Base-by-base conservation (phyloP, 495 filamentous ascomycete genomes). In the Hypoxylon fragiforme region DNA sequence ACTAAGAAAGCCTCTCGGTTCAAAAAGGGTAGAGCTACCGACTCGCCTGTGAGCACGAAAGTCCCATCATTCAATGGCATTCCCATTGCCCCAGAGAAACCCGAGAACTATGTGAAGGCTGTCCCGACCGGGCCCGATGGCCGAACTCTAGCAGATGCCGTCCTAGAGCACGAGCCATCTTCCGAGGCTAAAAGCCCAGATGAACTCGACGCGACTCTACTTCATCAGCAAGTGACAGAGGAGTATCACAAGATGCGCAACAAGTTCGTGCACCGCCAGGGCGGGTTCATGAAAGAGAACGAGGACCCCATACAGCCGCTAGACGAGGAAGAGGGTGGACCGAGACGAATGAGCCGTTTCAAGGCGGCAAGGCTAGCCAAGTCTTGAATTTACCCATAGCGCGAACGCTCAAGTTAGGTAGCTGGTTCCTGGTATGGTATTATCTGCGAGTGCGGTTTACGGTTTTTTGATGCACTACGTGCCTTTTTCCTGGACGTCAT, bases 191-290 rank as follows among this genome's bases (percentile, higher is more conserved):
- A 80, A 3, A 84, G 86, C 43, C 81, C 82, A 1, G 84, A 95
- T 41, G 87, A 90, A 35, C 70, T 94, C 30, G 88, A 97, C 50
- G 84, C 88, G 4, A 71, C 78, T 6, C 70, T 91, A 2, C 74
- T 92, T 32, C 80, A 87, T 34, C 83, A 89, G 50, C 85, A 95
- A 65, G 86, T 95, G 6, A 83, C 86, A 19, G 80, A 79, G 36
- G 88, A 96, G 64, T 95, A 92, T 65, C 83, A 92, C 68, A 81
- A 80, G 24, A 76, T 86, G 71, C 85, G 92, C 3, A 95, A 91
- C 63, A 77, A 78, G 47, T 84, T 92, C 74, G 88, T 95, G 50
- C 79, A 88, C 58, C 77, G 81, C 53, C 83, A 95, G 47, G 89
- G 89, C 28, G 91, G 90, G 1, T 92, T 92, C 63, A 61, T 81